A percentile compares a stretch with the other conserved stretches of the same genome.
phyloP scores from a whole-genome alignment of 306 rosid genomes.

The Senna siamea region DNA sequence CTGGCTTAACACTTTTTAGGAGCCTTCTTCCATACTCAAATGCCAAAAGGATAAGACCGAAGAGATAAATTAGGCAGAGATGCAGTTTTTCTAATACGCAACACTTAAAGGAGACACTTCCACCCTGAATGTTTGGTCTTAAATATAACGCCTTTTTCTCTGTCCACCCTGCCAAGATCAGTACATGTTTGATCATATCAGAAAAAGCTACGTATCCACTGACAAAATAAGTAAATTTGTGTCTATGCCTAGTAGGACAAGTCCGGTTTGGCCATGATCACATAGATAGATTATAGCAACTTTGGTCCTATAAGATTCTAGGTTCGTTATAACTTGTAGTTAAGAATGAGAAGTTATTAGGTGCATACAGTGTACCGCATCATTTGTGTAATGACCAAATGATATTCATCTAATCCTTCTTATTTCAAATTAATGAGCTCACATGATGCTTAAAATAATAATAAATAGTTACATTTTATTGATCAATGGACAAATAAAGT shows the following conservation, averaged over 20 bases:
- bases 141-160: slow-evolving; percentile 44
- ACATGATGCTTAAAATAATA: too few relatives aligned
- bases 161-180: slow-evolving; percentile 68
- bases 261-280: slow-evolving; percentile 18
- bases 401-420: too few relatives aligned
- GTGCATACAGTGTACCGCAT: too few relatives aligned
- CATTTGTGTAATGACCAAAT: too few relatives aligned
- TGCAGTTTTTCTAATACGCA: slow-evolving; percentile 52
- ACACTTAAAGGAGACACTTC: slow-evolving; percentile 44
- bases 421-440: too few relatives aligned
- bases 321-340: slow-evolving; percentile 7
- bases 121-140: slow-evolving; percentile 52
- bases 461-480: too few relatives aligned
- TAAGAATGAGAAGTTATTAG: background rate
- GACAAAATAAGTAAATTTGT: slow-evolving; percentile 15
- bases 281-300: slow-evolving; percentile 19
- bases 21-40: slow-evolving; percentile 53
- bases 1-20: slow-evolving; percentile 61
- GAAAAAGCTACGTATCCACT: background rate
- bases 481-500: too few relatives aligned
- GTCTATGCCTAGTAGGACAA: background rate
- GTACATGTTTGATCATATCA: slow-evolving; percentile 23
- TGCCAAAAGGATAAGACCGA: slow-evolving; percentile 60
- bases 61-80: slow-evolving; percentile 54
- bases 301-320: background rate